Conservation (phyloP, 1,139 yeast genomes). For the Sugiyamaella castrensis region DNA sequence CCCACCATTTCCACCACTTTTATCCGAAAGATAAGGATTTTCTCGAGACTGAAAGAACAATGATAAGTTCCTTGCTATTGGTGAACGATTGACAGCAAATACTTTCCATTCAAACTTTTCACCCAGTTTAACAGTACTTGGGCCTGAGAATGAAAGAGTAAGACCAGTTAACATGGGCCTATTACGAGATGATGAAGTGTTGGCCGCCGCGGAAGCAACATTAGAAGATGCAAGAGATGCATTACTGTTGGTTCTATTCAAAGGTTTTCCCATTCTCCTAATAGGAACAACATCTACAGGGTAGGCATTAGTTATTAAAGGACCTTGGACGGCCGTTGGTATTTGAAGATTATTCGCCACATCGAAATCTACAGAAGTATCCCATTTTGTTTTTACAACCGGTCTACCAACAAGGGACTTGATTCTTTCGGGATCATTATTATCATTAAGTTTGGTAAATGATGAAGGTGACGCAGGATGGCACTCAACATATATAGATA, state of each 20-base stretch:
- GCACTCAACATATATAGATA: constrained; percentile 27
- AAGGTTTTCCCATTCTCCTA: constrained; percentile 14
- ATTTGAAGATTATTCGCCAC: constrained; percentile 24
- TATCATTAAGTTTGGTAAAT: constrained; percentile 1
- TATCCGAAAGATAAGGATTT: constrained; percentile 8
- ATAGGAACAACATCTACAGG: constrained; percentile 10
- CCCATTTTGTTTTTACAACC: constrained; percentile 54
- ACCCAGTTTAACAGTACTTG: constrained; percentile 58
- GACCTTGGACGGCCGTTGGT: constrained; percentile 11
- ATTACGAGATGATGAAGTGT: constrained; percentile 4
- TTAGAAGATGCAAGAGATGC: constrained; percentile 3
- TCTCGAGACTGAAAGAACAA: constrained; percentile 39
- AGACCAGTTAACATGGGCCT: constrained; percentile 41
- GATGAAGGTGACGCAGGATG: constrained; percentile 30
- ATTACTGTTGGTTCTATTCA: constrained; percentile 15
- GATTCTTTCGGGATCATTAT: constrained; percentile 10
- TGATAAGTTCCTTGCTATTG: constrained; percentile 40
- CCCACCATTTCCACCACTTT: constrained; percentile 12
- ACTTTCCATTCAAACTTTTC: constrained; percentile 61
- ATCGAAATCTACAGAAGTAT: constrained; percentile 59
- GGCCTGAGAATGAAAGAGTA: constrained; percentile 61
- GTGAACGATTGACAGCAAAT: constrained; percentile 61
- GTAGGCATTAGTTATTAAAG: constrained; percentile 3
- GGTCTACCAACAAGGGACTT: constrained; percentile 23
- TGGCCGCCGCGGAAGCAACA: neutral